Evolutionary conservation across 2,329 filamentous ascomycete genomes (phyloP).

Genomic region (Fusarium udum): DNA sequence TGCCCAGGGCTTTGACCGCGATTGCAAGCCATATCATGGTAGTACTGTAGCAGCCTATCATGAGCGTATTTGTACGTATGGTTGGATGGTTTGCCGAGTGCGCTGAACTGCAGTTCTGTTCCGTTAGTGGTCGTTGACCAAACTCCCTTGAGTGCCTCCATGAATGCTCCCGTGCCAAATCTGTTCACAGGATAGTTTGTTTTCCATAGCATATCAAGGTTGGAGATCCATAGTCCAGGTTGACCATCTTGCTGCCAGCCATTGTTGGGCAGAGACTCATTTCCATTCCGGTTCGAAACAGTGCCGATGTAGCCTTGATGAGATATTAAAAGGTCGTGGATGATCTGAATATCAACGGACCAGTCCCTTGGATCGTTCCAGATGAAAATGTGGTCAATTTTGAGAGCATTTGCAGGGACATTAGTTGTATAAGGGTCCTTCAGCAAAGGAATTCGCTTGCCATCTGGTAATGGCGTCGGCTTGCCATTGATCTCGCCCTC

Average conservation of each 20-base stretch:
- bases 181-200: conserved; percentile 85
- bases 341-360: conserved; percentile 87
- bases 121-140: conserved; percentile 78
- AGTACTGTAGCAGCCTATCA: conserved; percentile 72
- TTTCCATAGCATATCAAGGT: conserved; percentile 90
- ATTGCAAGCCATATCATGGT: conserved; percentile 41
- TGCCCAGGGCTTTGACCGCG: conserved; percentile 21
- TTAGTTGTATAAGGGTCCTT: conserved; percentile 46
- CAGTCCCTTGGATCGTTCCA: conserved; percentile 98
- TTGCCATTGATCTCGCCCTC: conserved; percentile 45
- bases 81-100: conserved; percentile 84
- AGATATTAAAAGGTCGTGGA: conserved; percentile 85
- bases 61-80: conserved; percentile 83
- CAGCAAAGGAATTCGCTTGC: conserved; percentile 46
- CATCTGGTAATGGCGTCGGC: conserved; percentile 46
- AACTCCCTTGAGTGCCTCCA: conserved; percentile 80
- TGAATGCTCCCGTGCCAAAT: conserved; percentile 91
- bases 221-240: conserved; percentile 85
- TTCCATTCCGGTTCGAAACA: conserved; percentile 76
- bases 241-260: conserved; percentile 88
- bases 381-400: conserved; percentile 90
- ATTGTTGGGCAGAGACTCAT: conserved; percentile 69
- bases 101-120: conserved; percentile 66
- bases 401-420: conserved; percentile 61
- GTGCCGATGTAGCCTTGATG: conserved; percentile 83